Percentiles rank a stretch among this genome's conserved stretches.
phyloP scores from a whole-genome alignment of 495 filamentous ascomycete species.

The Talaromyces adpressus region DNA sequence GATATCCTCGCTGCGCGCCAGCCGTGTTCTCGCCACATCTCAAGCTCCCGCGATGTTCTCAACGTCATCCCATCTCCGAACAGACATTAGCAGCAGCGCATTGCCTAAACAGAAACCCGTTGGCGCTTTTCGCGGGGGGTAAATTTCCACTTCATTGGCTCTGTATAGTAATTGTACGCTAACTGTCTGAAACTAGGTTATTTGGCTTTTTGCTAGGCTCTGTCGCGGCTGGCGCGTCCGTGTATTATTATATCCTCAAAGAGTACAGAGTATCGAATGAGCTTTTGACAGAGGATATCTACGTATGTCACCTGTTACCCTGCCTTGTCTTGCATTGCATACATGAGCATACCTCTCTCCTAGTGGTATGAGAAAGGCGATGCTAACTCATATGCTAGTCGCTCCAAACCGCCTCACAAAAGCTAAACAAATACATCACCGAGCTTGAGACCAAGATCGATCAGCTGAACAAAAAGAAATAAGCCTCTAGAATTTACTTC shows the following conservation, averaged over 20 bases:
- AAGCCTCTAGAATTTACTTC: background rate
- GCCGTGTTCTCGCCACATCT: conserved; percentile 10
- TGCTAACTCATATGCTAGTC: conserved; percentile 43
- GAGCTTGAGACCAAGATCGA: conserved; percentile 79
- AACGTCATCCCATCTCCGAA: conserved; percentile 24
- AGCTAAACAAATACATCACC: conserved; percentile 74
- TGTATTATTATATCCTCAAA: conserved; percentile 87
- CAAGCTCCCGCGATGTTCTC: conserved; percentile 21
- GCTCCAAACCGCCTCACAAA: conserved; percentile 79
- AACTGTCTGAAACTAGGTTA: conserved; percentile 45
- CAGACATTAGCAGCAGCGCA: conserved; percentile 24
- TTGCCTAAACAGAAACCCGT: conserved; percentile 73
- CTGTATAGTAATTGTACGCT: background rate
- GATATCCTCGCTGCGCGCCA: background rate
- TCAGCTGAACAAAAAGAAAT: conserved; percentile 57
- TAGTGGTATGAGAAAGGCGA: background rate
- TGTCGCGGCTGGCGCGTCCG: conserved; percentile 65
- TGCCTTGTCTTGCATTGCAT: background rate
- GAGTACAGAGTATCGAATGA: conserved; percentile 94
- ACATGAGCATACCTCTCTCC: too few relatives aligned
- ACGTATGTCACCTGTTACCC: conserved; percentile 53
- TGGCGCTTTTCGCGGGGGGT: conserved; percentile 92
- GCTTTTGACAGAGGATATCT: conserved; percentile 91
- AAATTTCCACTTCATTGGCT: conserved; percentile 25
- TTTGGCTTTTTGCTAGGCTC: conserved; percentile 92